These are phyloP conservation scores for Calonectria hawksworthii DNA, from an alignment of 2,329 filamentous ascomycete species.

Conservation along the genomic window DNA sequence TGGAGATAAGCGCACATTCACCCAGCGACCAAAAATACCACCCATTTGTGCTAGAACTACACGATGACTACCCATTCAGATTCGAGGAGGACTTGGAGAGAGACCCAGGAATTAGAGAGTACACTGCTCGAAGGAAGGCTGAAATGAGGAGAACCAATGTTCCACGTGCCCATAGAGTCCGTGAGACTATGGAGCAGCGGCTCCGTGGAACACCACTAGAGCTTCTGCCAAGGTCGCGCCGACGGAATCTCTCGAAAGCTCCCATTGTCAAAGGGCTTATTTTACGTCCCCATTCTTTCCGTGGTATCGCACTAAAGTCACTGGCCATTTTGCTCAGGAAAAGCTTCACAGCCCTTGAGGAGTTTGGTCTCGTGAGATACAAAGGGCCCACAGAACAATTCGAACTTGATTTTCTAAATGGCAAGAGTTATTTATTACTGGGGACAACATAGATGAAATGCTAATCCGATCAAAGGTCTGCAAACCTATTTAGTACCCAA, in stretches of 20 bases:
- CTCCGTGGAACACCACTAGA: slow-evolving; percentile 23
- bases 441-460: too few relatives aligned
- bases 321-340: slow-evolving; percentile 19
- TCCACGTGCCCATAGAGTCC: neutral
- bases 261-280: slow-evolving; percentile 22
- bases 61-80: slow-evolving; percentile 17
- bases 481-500: slow-evolving; percentile 2
- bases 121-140: neutral
- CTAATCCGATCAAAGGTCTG: neutral
- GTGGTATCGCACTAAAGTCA: neutral
- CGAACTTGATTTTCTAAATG: neutral
- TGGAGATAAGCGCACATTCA: slow-evolving; percentile 27
- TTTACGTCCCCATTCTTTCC: slow-evolving; percentile 2
- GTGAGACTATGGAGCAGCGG: neutral
- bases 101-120: neutral
- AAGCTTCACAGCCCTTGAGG: slow-evolving; percentile 18
- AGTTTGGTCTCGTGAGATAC: slow-evolving; percentile 18
- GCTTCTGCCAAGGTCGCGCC: neutral
- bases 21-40: slow-evolving; percentile 24
- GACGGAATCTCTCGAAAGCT: neutral
- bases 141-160: neutral
- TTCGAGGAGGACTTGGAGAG: slow-evolving; percentile 5
- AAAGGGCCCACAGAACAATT: neutral
- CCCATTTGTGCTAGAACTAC: neutral
- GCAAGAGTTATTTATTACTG: neutral